Conservation (phyloP, 768 basidiomycete species). For the Gloeostereum incarnatum region DNA sequence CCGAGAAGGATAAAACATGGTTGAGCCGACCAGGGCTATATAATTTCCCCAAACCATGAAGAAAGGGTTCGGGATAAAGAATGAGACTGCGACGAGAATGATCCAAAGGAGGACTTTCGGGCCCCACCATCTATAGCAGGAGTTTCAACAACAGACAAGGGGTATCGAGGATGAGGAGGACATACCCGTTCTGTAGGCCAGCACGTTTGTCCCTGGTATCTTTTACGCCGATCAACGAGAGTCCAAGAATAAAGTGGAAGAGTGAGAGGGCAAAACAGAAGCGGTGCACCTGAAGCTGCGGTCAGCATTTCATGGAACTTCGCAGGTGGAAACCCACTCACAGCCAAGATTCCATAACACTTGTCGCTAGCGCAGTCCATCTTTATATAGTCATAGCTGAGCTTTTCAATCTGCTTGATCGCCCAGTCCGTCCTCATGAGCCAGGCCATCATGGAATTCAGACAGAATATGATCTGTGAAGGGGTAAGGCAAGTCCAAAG, state of each 20-base stretch:
- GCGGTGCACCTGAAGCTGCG: conserved; percentile 64
- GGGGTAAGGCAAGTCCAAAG: background rate
- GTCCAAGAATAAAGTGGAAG: conserved; percentile 77
- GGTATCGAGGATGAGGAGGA: conserved; percentile 1
- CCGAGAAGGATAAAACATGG: conserved; percentile 94
- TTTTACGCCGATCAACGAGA: conserved; percentile 75
- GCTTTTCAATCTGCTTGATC: conserved; percentile 80
- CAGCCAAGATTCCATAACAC: conserved; percentile 94
- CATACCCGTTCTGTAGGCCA: conserved; percentile 91
- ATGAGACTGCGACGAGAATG: conserved; percentile 68
- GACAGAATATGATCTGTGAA: conserved; percentile 82
- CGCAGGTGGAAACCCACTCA: conserved; percentile 26
- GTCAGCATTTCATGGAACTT: conserved; percentile 3
- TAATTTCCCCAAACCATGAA: conserved; percentile 99
- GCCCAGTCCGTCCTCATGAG: conserved; percentile 88
- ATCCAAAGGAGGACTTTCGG: conserved; percentile 91
- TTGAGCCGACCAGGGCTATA: conserved; percentile 83
- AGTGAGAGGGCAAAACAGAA: conserved; percentile 92
- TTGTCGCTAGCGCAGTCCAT: conserved; percentile 92
- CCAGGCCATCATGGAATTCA: conserved; percentile 97
- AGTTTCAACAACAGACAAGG: too few species aligned
- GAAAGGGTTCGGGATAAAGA: conserved; percentile 95
- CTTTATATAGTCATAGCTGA: conserved; percentile 96
- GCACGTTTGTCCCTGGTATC: conserved; percentile 91
- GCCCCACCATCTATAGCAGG: conserved; percentile 91